Base-by-base conservation (phyloP, 83 land plant genomes). In the Thuja plicata region DNA sequence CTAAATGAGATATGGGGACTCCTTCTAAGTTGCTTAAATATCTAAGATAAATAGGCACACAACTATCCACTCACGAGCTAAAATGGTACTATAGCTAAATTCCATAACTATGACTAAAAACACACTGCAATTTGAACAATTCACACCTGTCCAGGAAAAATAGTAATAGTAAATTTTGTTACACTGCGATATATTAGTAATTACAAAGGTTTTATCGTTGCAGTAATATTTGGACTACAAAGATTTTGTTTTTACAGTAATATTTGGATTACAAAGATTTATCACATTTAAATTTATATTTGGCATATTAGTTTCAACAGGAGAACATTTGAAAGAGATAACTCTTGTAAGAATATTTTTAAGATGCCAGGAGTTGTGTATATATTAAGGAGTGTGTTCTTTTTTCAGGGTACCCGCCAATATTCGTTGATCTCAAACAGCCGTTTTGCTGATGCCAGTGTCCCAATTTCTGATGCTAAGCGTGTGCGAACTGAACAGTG, bases 381-480 rank as follows among this genome's bases (percentile, higher is more conserved):
- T 66, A 10, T 10, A 66, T 66, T 66, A 66, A 66, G n/a, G 71
- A 7, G 7, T 24, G 8, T 66, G 27, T 8, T 66, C 71, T 27
- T 66, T 66, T 66, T 66, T 24, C 71, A 66, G 71, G 71, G 71
- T 66, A 66, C 30, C n/a, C 2, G 71, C 9, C 71, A 66, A 66
- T 27, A 7, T 6, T 24, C 71, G 0, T 66, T 27, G n/a, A 8
- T 9, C 24, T 27, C 71, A 24, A 24, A 77, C 9, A 46, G 27
- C 46, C 5, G 37, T 30, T 13, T 30, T 27, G 87, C 34, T 30
- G 89, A 87, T 88, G 92, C 92, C n/a, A 90, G 92, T 90, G 89
- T 92, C 74, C 93, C 93, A 57, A 92, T 88, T 32, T 62, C 92
- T 4, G 93, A 92, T 48, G 32, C 66, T 13, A 92, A 92, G 92